These are phyloP conservation scores for Psidium guajava DNA, from an alignment of 345 rosid species.

Conservation along the genomic window DNA sequence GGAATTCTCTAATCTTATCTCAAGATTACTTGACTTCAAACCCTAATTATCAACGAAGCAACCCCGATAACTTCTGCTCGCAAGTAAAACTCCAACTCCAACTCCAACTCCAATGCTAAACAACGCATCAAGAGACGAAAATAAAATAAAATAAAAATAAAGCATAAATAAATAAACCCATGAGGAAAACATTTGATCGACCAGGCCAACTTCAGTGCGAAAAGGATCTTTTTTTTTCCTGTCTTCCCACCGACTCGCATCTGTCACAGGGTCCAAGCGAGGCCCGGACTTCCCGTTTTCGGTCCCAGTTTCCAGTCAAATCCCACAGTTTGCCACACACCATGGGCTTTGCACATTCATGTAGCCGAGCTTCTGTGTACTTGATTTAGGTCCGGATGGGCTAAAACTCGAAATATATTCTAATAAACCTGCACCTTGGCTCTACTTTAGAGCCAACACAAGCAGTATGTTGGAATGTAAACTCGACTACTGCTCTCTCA, in stretches of 20 bases:
- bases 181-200: neutral
- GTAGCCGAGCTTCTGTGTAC: neutral
- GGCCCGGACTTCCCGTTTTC: neutral
- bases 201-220: neutral
- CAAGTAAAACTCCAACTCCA: neutral
- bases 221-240: neutral
- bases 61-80: neutral
- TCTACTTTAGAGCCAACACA: neutral
- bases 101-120: neutral
- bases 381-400: neutral
- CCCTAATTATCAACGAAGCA: neutral
- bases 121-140: neutral
- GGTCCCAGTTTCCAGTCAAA: neutral
- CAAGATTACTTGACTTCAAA: neutral
- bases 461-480: neutral
- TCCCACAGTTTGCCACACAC: neutral
- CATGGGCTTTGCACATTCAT: neutral
- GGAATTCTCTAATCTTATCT: neutral
- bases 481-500: neutral
- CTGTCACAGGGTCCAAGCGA: neutral
- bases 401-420: neutral
- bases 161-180: neutral
- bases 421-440: neutral
- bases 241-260: neutral
- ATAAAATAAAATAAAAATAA: neutral